Conservation (phyloP, 257 asterid species). For the Lavandula angustifolia region DNA sequence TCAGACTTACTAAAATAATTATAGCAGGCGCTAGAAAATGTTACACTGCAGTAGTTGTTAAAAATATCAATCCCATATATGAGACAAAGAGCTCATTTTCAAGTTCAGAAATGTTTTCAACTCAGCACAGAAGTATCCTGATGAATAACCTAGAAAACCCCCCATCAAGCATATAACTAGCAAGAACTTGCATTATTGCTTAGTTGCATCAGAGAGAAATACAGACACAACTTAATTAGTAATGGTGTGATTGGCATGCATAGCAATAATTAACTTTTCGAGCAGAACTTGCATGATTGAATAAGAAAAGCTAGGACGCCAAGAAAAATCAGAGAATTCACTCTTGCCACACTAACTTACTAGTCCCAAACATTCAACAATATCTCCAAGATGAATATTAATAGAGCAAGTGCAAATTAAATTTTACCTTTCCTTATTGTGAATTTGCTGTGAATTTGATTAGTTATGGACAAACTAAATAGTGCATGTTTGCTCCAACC, state of each 20-base stretch:
- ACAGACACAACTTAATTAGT: background rate
- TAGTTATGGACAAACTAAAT: slow-evolving; percentile 69
- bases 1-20: background rate
- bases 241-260: background rate
- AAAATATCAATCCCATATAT: background rate
- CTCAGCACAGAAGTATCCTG: slow-evolving; percentile 12
- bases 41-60: slow-evolving; percentile 7
- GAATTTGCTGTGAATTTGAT: slow-evolving; percentile 65
- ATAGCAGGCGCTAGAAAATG: background rate
- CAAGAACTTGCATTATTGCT: background rate
- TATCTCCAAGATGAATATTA: slow-evolving; percentile 20
- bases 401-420: slow-evolving; percentile 16
- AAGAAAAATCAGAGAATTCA: slow-evolving; percentile 6
- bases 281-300: background rate
- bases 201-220: background rate
- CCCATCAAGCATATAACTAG: background rate
- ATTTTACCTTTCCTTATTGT: slow-evolving; percentile 65
- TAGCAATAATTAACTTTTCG: background rate
- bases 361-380: slow-evolving; percentile 8
- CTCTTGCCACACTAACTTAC: slow-evolving; percentile 7
- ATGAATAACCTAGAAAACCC: slow-evolving; percentile 14
- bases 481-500: slow-evolving; percentile 93
- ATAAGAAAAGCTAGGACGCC: slow-evolving; percentile 8
- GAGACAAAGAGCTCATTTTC: slow-evolving; percentile 4
- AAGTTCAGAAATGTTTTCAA: background rate